phyloP scores from a whole-genome alignment of 805 yeast species.

The Saccharomycopsis olivae region DNA sequence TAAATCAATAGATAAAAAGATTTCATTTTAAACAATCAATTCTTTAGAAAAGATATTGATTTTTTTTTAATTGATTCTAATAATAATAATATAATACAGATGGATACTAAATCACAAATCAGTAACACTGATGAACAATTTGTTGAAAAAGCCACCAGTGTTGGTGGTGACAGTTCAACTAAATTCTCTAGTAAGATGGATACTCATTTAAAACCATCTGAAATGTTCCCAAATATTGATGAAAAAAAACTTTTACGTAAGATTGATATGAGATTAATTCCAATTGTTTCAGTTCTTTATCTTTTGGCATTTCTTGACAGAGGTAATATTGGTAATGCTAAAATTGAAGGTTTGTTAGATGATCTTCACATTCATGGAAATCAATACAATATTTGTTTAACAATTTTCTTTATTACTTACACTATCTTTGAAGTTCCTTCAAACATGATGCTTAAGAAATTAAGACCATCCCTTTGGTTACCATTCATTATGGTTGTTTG shows the following conservation, averaged over 20 bases:
- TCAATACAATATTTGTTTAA: slow-evolving; percentile 36
- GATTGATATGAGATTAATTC: slow-evolving; percentile 33
- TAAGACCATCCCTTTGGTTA: slow-evolving; percentile 36
- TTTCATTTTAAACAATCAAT: too few relatives aligned
- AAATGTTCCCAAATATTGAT: slow-evolving; percentile 16
- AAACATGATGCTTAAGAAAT: slow-evolving; percentile 34
- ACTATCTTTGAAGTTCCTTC: slow-evolving; percentile 37
- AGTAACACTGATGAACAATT: slow-evolving; percentile 2
- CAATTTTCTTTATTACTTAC: slow-evolving; percentile 39
- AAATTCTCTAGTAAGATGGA: not conserved
- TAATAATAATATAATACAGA: too few relatives aligned
- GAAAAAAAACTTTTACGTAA: slow-evolving; percentile 25
- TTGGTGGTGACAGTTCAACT: slow-evolving; percentile 5
- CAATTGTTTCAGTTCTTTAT: slow-evolving; percentile 33
- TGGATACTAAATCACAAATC: not conserved
- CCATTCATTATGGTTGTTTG: slow-evolving; percentile 37
- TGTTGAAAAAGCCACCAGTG: slow-evolving; percentile 2
- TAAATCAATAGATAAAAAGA: too few relatives aligned
- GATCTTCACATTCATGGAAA: slow-evolving; percentile 31
- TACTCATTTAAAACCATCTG: not conserved
- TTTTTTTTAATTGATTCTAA: too few relatives aligned
- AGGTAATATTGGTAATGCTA: slow-evolving; percentile 44
- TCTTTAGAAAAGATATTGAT: too few relatives aligned
- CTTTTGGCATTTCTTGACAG: slow-evolving; percentile 41
- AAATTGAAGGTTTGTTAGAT: slow-evolving; percentile 37